Percentiles rank a stretch among this genome's conserved stretches.
Evolutionary conservation across 1,139 yeast species (phyloP).

Genomic region (Yamadazyma jaroonii): DNA sequence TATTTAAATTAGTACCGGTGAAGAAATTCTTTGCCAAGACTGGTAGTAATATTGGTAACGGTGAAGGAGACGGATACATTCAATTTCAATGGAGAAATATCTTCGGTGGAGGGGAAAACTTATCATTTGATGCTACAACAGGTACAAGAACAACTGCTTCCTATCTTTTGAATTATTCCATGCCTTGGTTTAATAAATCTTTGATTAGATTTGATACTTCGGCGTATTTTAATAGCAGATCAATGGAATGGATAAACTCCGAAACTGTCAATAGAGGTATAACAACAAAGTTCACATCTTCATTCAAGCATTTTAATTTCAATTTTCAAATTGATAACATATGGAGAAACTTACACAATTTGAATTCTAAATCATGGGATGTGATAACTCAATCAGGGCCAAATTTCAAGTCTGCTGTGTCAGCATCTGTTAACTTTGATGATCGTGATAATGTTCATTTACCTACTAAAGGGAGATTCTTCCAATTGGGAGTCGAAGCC

Average conservation of each 20-base stretch:
- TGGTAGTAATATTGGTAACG: conserved; percentile 93
- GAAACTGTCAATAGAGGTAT: conserved; percentile 63
- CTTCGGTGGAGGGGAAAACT: conserved; percentile 84
- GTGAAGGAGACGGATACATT: conserved; percentile 91
- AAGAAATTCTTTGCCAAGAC: conserved; percentile 75
- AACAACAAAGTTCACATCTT: conserved; percentile 47
- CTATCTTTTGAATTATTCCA: conserved; percentile 58
- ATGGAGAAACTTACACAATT: conserved; percentile 57
- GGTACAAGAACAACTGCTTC: conserved; percentile 83
- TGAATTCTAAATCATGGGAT: conserved; percentile 32
- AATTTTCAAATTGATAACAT: conserved; percentile 71
- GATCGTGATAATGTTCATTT: conserved; percentile 53
- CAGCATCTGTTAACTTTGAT: conserved; percentile 53
- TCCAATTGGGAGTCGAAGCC: conserved; percentile 57
- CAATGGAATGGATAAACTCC: conserved; percentile 58
- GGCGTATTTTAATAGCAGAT: conserved; percentile 56
- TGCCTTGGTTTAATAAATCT: conserved; percentile 58
- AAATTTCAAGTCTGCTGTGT: conserved; percentile 55
- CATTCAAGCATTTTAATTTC: conserved; percentile 35
- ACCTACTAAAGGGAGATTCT: conserved; percentile 56
- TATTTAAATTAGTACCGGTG: conserved; percentile 56
- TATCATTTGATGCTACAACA: conserved; percentile 70
- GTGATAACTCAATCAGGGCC: conserved; percentile 54
- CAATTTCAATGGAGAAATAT: conserved; percentile 73
- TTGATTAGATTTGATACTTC: conserved; percentile 54